Evolutionary conservation across 1,139 yeast species (phyloP), one percentile per base, ranked within the genome.

Genomic region (Geotrichum restrictum): DNA sequence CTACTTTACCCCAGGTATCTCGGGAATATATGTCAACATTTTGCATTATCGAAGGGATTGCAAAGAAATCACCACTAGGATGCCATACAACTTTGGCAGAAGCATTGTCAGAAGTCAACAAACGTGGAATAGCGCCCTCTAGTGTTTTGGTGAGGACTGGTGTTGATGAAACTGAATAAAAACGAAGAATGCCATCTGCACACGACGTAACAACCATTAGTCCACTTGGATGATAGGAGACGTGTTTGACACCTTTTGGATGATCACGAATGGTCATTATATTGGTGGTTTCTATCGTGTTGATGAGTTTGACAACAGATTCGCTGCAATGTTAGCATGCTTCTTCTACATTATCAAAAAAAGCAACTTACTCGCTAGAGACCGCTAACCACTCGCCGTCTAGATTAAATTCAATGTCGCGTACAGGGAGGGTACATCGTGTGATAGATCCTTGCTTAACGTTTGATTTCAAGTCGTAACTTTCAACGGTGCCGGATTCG

Each of bases 321-420:
- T 50, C 48, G 19, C 45, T 41, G 18, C 7, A 31, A 31, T 16
- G 31, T 21, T 27, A 38, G 33, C 5, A 14, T 2, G 11, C 5
- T 34, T 22, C 29, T 3, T 3, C 10, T 2, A 21, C 10, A 40
- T 18, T 22, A n/a, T 13, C 10, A 24, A 13, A 21, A 44, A 16
- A n/a, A n/a, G n/a, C n/a, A n/a, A 49, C 52, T 32, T 32, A 49
- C 52, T 88, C 94, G 51, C 96, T 94, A 29, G 88, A 93, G 52
- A 83, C 77, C 0, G 87, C 79, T 2, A 81, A 72, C 70, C 85
- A 76, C 48, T 79, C 75, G 0, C 91, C 95, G 56, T 82, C 85
- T 56, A 85, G 86, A 44, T 87, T 80, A 65, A 85, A 81, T 16
- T 71, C 71, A 3, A 83, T 74, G 57, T 81, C 86, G 58, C 94